Evolutionary conservation across 371 early-diverging fungal species (phyloP), one percentile per base, ranked within the genome.

Genomic region (Umbelopsis sp.): DNA sequence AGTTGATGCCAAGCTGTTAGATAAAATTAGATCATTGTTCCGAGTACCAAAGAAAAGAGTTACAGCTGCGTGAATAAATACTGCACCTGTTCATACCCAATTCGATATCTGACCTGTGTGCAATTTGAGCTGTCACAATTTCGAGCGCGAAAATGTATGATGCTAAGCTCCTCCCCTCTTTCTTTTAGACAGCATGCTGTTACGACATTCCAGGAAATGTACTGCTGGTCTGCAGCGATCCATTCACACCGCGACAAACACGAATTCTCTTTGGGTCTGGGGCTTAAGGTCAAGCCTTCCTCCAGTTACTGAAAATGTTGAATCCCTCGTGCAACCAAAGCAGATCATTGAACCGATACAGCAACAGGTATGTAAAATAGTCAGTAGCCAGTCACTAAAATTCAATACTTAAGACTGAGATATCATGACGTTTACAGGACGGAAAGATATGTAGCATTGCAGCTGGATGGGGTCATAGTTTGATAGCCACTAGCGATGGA

Each of bases 381-480:
- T 7, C 41, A 2, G 7, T 7, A 41, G 10, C 12, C 12, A 41
- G 12, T 7, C 7, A 41, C 41, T 12, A 0, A 41, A 41, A 41
- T 10, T 41, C 41, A 6, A 48, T 48, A 48, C 1, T 45, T 18
- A 48, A 20, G 18, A 20, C 18, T 48, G 8, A 48, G 7, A 10
- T 20, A 16, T 16, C 11, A 12, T 57, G 1, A 11, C 3, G 18
- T 57, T 35, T 16, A 29, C 4, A 57, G 57, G 35, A 29, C 35
- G 70, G 71, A 45, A 29, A 20, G 18, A 68, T 81, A 4, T 76
- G 72, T 10, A 74, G 74, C 57, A 45, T 77, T 1, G 82, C 82
- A 11, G 70, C 80, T 5, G 84, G 84, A 0, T 84, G 82, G 82
- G 79, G 78, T 0, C 82, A 84, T 70, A 80, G 82, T 3, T 51